These are phyloP conservation scores for Herpetomonas tarakana DNA, from an alignment of 208 protist species.

Conservation along the genomic window DNA sequence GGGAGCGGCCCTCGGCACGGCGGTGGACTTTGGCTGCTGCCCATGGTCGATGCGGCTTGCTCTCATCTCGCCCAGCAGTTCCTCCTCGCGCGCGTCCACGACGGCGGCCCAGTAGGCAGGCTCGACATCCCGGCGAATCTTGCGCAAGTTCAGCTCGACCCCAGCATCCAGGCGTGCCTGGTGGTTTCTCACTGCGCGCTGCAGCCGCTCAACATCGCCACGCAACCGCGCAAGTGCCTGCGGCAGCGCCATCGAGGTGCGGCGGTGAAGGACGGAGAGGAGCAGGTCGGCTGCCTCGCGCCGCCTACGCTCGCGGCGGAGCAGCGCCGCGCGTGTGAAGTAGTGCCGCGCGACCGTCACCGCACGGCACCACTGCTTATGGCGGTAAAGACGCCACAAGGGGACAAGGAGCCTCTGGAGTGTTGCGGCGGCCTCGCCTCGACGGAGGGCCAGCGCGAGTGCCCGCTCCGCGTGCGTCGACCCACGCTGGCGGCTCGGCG, in stretches of 20 bases:
- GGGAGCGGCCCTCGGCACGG: background rate
- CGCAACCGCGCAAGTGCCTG: conserved; percentile 10
- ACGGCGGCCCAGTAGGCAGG: conserved; percentile 48
- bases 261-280: conserved; percentile 8
- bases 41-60: conserved; percentile 10
- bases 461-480: background rate
- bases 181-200: conserved; percentile 44
- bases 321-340: conserved; percentile 6
- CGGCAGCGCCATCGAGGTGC: conserved; percentile 17
- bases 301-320: conserved; percentile 5
- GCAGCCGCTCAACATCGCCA: conserved; percentile 27
- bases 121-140: conserved; percentile 42
- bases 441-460: background rate
- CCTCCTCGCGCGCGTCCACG: conserved; percentile 28
- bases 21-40: background rate
- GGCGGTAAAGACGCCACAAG: conserved; percentile 28
- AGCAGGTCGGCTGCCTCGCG: conserved; percentile 11
- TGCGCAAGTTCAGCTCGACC: conserved; percentile 58
- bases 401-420: conserved; percentile 28
- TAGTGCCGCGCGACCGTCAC: conserved; percentile 14
- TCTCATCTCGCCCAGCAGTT: conserved; percentile 20
- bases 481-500: background rate
- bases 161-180: conserved; percentile 26
- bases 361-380: conserved; percentile 9
- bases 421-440: conserved; percentile 12